Evolutionary conservation across 768 basidiomycete species (phyloP).

Genomic region (Cystofilobasidium ferigula): DNA sequence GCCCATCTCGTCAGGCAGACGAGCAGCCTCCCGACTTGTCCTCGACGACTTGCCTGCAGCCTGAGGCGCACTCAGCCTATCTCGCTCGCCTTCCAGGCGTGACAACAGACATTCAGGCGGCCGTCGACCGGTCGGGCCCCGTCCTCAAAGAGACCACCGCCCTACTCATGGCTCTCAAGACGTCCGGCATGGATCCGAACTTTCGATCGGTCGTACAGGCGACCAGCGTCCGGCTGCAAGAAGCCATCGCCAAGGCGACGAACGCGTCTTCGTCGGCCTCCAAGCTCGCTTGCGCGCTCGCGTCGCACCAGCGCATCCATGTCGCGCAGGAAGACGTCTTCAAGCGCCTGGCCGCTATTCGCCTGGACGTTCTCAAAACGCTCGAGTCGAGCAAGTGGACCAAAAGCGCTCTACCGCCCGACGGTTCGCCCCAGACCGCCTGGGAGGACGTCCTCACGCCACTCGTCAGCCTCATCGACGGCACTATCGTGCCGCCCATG

Average conservation of each 20-base stretch:
- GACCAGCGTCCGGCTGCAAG: not conserved
- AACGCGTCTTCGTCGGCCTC: no score
- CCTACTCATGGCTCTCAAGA: constrained; percentile 15
- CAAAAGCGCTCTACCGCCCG: no score
- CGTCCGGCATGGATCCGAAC: constrained; percentile 10
- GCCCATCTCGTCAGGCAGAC: not conserved
- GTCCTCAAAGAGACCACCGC: not conserved
- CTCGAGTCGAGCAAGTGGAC: no score
- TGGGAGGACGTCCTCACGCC: not conserved
- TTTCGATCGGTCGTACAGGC: constrained; percentile 4
- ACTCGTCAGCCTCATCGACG: not conserved
- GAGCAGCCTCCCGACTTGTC: constrained; percentile 1
- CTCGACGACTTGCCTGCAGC: not conserved
- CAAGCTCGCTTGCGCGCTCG: not conserved
- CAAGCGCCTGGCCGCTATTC: no score
- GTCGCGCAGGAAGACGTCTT: no score
- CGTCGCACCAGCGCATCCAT: no score
- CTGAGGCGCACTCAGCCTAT: constrained; percentile 4
- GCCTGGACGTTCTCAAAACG: no score
- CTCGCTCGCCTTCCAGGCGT: not conserved
- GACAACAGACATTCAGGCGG: not conserved
- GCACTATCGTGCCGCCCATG: not conserved
- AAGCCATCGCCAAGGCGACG: no score
- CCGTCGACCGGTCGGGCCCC: not conserved
- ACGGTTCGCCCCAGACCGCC: not conserved